These are phyloP conservation scores for Clitopilus passeckerianus DNA, from an alignment of 768 basidiomycete genomes.

Conservation along the genomic window DNA sequence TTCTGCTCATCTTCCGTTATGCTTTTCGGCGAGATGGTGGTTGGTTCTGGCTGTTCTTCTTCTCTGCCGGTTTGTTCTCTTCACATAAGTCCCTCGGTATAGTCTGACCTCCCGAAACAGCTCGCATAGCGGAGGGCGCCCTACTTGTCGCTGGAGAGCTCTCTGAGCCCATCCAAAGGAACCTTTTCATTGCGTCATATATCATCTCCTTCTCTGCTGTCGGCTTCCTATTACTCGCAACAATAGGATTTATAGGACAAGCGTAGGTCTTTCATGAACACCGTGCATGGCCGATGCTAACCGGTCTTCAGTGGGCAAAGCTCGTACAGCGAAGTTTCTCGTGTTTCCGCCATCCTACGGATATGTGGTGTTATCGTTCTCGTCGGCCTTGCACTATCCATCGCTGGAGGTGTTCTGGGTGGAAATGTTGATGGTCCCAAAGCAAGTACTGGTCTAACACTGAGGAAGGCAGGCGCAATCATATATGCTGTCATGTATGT, in stretches of 20 bases:
- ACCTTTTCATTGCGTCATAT: conserved; percentile 49
- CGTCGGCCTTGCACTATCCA: conserved; percentile 33
- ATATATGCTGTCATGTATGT: conserved; percentile 38
- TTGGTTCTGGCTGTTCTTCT: conserved; percentile 64
- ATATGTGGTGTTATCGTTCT: conserved; percentile 30
- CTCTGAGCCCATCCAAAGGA: conserved; percentile 27
- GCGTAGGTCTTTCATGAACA: conserved; percentile 27
- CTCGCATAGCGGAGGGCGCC: conserved; percentile 52
- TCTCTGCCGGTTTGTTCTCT: conserved; percentile 46
- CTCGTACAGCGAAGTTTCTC: conserved; percentile 44
- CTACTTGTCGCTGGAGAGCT: conserved; percentile 53
- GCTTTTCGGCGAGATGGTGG: conserved; percentile 55
- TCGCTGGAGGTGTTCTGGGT: conserved; percentile 44
- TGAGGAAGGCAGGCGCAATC: conserved; percentile 38
- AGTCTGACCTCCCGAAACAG: conserved; percentile 24
- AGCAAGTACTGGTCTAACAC: conserved; percentile 26
- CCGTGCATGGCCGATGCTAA: conserved; percentile 4
- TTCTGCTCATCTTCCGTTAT: conserved; percentile 45
- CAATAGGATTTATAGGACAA: conserved; percentile 46
- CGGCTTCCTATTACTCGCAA: conserved; percentile 33
- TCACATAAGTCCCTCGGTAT: background rate
- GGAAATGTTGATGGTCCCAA: conserved; percentile 27
- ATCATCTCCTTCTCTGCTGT: conserved; percentile 42
- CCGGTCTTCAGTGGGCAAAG: conserved; percentile 40
- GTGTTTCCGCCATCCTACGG: conserved; percentile 32